phyloP scores from a whole-genome alignment of 495 filamentous ascomycete species.

The Filosporella fistucella region DNA sequence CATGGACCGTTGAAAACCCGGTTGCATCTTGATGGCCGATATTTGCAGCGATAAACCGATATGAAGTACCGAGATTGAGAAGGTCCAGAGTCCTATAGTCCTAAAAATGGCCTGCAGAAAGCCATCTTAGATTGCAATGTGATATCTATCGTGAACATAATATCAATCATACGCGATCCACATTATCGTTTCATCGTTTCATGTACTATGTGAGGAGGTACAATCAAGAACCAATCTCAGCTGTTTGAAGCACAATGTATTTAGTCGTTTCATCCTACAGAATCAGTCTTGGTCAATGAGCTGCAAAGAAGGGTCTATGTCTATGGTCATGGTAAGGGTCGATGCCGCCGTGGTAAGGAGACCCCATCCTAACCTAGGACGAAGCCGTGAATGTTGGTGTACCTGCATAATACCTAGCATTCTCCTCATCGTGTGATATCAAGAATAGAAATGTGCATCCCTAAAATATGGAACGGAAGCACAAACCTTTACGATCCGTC shows the following conservation, averaged over 20 bases:
- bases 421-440: background rate
- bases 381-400: too few relatives aligned
- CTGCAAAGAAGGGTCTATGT: background rate
- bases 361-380: too few relatives aligned
- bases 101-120: background rate
- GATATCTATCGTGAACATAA: background rate
- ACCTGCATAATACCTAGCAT: background rate
- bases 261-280: background rate
- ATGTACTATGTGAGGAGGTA: background rate
- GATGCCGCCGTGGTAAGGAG: too few relatives aligned
- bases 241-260: background rate
- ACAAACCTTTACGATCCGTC: background rate
- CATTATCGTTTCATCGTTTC: background rate
- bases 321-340: too few relatives aligned
- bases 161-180: background rate
- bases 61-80: too few relatives aligned
- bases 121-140: background rate
- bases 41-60: too few relatives aligned
- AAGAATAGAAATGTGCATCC: constrained; percentile 1
- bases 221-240: background rate
- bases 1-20: too few relatives aligned
- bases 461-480: background rate
- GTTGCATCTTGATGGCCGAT: too few relatives aligned
- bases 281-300: background rate
- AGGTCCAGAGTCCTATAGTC: background rate